Evolutionary conservation across 331 rosid genomes (phyloP).

Genomic region (Prunus yedoensis): DNA sequence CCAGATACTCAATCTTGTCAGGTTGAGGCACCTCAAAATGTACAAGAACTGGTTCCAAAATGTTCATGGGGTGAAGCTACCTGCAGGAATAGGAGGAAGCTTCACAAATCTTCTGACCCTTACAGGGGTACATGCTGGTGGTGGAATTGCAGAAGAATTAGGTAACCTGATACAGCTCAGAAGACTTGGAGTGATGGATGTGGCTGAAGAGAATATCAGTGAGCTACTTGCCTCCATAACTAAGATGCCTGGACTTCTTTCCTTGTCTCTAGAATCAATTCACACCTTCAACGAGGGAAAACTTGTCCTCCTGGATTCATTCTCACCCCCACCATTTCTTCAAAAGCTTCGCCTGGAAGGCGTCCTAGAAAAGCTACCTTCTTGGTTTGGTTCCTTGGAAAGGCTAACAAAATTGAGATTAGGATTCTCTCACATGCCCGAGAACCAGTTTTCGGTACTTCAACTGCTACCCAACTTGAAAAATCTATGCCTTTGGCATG

Average conservation of each 20-base stretch:
- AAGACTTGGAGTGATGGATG: constrained; percentile 24
- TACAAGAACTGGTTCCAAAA: constrained; percentile 7
- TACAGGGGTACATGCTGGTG: constrained; percentile 20
- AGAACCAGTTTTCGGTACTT: constrained; percentile 22
- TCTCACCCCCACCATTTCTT: constrained; percentile 27
- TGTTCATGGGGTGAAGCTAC: constrained; percentile 23
- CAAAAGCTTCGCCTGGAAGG: constrained; percentile 23
- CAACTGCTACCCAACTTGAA: constrained; percentile 33
- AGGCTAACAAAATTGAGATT: constrained; percentile 23
- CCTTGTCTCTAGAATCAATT: constrained; percentile 23
- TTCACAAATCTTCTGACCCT: constrained; percentile 26
- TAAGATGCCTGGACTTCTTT: constrained; percentile 18
- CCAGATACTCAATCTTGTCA: constrained; percentile 16
- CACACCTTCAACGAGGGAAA: background rate
- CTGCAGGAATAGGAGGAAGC: constrained; percentile 22
- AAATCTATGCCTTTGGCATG: constrained; percentile 20
- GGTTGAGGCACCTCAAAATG: constrained; percentile 30
- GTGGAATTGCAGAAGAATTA: constrained; percentile 26
- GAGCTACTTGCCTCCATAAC: constrained; percentile 24
- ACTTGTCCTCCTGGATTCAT: constrained; percentile 22
- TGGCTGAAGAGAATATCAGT: constrained; percentile 23
- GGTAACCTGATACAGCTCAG: constrained; percentile 25
- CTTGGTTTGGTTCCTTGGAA: constrained; percentile 30
- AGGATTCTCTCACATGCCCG: constrained; percentile 17
- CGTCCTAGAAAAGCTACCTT: constrained; percentile 11